phyloP scores from a whole-genome alignment of 2,329 filamentous ascomycete species.

The Cladosporium halotolerans region DNA sequence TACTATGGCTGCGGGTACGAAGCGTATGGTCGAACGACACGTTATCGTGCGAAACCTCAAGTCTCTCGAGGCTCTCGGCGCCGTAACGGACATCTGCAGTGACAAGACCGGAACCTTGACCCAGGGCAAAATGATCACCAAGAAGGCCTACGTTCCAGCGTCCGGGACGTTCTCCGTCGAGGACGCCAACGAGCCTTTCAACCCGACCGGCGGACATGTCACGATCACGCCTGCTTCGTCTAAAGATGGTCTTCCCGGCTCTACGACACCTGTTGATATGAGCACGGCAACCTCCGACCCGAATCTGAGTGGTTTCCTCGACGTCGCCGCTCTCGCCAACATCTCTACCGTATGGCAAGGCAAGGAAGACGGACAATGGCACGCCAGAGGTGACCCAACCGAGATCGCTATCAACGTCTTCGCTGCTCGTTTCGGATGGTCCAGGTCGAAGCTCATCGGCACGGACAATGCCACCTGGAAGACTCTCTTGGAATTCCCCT shows the following conservation, averaged over 20 bases:
- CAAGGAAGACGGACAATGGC: slow-evolving; percentile 51
- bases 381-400: slow-evolving; percentile 60
- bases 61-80: slow-evolving; percentile 60
- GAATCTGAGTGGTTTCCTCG: slow-evolving; percentile 4
- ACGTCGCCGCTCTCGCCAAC: slow-evolving; percentile 58
- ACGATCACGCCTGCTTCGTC: slow-evolving; percentile 10
- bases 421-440: slow-evolving; percentile 54
- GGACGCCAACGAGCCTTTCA: slow-evolving; percentile 50
- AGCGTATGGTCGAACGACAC: slow-evolving; percentile 58
- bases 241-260: neutral
- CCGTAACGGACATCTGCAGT: slow-evolving; percentile 61
- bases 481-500: slow-evolving; percentile 62
- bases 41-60: slow-evolving; percentile 62
- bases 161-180: slow-evolving; percentile 56
- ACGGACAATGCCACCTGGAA: slow-evolving; percentile 45
- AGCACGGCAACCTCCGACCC: neutral
- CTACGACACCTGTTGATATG: neutral
- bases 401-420: slow-evolving; percentile 73
- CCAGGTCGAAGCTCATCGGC: slow-evolving; percentile 28
- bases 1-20: slow-evolving; percentile 50
- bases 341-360: slow-evolving; percentile 54
- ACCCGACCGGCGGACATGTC: slow-evolving; percentile 59
- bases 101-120: slow-evolving; percentile 59
- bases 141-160: slow-evolving; percentile 55
- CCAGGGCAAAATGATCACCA: slow-evolving; percentile 56